These are phyloP conservation scores for Favolaschia claudopus DNA, from an alignment of 768 basidiomycete genomes.

Conservation along the genomic window DNA sequence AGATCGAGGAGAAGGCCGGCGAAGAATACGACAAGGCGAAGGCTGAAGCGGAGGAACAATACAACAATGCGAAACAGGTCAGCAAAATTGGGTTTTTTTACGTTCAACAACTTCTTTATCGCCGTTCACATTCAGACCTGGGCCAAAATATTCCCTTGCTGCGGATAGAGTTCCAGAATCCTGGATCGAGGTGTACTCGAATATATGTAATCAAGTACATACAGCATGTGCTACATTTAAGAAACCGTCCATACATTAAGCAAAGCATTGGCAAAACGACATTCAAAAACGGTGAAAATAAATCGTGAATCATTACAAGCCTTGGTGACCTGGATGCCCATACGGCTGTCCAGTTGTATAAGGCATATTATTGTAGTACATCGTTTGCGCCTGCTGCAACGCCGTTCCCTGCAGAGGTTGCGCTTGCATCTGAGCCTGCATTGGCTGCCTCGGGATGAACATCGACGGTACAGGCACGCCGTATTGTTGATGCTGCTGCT, in stretches of 20 bases:
- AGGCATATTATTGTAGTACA: slow-evolving; percentile 18
- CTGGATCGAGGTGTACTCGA: no score
- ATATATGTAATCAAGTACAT: background rate
- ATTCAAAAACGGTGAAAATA: background rate
- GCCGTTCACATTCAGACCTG: slow-evolving; percentile 14
- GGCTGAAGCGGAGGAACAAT: slow-evolving; percentile 9
- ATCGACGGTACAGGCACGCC: slow-evolving; percentile 19
- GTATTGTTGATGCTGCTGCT: slow-evolving; percentile 19
- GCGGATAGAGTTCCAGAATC: slow-evolving; percentile 4
- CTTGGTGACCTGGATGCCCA: slow-evolving; percentile 14
- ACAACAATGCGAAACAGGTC: slow-evolving; percentile 23
- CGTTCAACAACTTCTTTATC: background rate
- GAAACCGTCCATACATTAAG: slow-evolving; percentile 4
- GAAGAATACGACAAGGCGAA: slow-evolving; percentile 21
- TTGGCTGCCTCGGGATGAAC: slow-evolving; percentile 17
- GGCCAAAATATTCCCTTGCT: slow-evolving; percentile 29
- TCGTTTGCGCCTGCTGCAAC: background rate
- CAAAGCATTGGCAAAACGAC: no score
- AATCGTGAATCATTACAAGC: background rate
- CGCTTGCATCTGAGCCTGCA: slow-evolving; percentile 9
- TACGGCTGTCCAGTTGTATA: slow-evolving; percentile 16
- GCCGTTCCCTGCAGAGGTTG: slow-evolving; percentile 9
- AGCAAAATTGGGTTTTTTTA: background rate
- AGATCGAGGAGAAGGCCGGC: slow-evolving; percentile 1
- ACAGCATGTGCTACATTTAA: slow-evolving; percentile 19